These are phyloP conservation scores for Pseudofabraea citricarpa DNA, from an alignment of 2,329 filamentous ascomycete genomes.

Conservation along the genomic window DNA sequence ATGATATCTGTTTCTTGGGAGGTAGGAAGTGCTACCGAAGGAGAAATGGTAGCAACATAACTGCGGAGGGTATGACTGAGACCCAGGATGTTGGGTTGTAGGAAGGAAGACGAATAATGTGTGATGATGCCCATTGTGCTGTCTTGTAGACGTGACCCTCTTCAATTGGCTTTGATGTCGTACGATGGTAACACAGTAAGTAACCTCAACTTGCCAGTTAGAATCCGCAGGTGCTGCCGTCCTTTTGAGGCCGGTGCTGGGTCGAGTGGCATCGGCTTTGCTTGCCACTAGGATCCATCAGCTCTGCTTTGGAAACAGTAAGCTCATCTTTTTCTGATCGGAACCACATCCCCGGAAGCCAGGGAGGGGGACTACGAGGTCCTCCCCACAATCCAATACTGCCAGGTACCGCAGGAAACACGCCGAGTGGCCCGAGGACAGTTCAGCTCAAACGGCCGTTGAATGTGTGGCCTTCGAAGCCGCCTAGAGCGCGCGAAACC, in stretches of 20 bases:
- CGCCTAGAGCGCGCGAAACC: not conserved
- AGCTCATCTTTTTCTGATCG: not conserved
- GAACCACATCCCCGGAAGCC: conserved; percentile 1
- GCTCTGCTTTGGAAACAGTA: not conserved
- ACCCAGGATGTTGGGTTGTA: not conserved
- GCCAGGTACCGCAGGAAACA: not conserved
- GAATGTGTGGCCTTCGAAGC: not conserved
- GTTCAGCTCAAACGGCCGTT: not conserved
- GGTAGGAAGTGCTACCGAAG: not conserved
- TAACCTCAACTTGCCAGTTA: not conserved
- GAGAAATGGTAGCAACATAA: conserved; percentile 1
- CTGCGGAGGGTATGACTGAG: conserved; percentile 1
- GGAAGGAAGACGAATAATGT: conserved; percentile 2
- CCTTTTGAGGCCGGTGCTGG: not conserved
- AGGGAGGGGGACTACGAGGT: not conserved
- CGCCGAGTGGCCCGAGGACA: not conserved
- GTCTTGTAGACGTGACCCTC: not conserved
- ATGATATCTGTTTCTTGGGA: not conserved
- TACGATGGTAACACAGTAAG: no score
- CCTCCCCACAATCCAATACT: not conserved
- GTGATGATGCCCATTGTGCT: conserved; percentile 1
- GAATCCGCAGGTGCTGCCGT: not conserved
- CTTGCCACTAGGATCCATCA: conserved; percentile 2
- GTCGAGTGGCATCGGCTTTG: not conserved
- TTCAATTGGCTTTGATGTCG: not conserved